A percentile compares a stretch with the other conserved stretches of the same genome.
Conservation (phyloP, 306 rosid genomes). For the Datisca glomerata region DNA sequence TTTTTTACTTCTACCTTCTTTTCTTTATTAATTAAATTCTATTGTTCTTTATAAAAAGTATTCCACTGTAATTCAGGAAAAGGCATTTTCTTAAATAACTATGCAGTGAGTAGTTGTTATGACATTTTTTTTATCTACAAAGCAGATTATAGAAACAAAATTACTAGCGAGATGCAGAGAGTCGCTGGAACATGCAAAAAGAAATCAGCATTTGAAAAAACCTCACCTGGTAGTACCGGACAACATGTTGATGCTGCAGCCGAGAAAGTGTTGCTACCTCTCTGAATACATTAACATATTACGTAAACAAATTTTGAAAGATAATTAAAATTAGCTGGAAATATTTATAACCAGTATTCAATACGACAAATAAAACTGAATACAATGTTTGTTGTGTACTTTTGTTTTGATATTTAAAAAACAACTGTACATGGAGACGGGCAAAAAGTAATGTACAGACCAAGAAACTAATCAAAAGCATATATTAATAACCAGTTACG, state of each 20-base stretch:
- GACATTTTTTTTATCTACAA: too few species aligned
- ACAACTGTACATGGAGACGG: too few species aligned
- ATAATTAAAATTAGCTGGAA: conserved; percentile 3
- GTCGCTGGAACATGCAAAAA: too few species aligned
- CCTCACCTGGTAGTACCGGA: conserved; percentile 87
- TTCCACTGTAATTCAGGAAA: not conserved
- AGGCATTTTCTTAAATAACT: too few species aligned
- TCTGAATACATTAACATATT: conserved; percentile 43
- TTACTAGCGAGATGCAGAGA: too few species aligned
- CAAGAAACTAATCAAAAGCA: too few species aligned
- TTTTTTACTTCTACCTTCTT: too few species aligned
- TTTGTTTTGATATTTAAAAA: not conserved
- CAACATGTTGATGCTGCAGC: conserved; percentile 92
- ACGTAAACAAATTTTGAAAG: conserved; percentile 16
- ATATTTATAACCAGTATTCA: not conserved
- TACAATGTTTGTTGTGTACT: not conserved
- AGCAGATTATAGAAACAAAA: too few species aligned
- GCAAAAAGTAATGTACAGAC: too few species aligned
- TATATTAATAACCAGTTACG: too few species aligned
- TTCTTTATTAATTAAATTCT: too few species aligned
- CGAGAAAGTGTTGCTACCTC: conserved; percentile 99
- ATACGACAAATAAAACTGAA: not conserved
- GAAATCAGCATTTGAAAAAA: not conserved
- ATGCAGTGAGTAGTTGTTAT: too few species aligned
- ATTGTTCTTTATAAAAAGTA: not conserved